These are phyloP conservation scores for Solanum virginianum DNA, from an alignment of 257 asterid species.

Conservation along the genomic window DNA sequence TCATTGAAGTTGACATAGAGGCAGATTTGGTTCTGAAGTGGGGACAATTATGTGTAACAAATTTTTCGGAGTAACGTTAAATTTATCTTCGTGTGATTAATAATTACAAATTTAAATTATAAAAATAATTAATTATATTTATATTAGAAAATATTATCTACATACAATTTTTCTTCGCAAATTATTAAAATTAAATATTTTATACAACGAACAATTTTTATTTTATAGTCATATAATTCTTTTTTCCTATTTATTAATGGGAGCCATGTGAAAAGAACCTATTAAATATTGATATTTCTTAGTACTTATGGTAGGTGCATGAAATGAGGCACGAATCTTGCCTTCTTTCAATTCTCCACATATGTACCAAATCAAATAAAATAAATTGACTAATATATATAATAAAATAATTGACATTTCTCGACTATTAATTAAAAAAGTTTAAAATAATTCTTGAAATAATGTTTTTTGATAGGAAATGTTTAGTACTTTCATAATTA, in stretches of 20 bases:
- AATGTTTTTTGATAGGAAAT: no score
- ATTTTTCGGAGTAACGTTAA: rapidly evolving
- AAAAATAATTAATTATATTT: neutral
- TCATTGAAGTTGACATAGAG: neutral
- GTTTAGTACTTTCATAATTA: neutral
- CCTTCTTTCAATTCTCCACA: slow-evolving; percentile 10
- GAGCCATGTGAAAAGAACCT: neutral
- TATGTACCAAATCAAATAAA: neutral
- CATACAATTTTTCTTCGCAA: neutral
- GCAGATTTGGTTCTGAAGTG: neutral
- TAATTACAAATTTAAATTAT: rapidly evolving
- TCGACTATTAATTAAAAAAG: neutral
- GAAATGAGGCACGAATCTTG: slow-evolving; percentile 18
- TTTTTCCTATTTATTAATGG: neutral
- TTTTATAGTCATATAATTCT: neutral
- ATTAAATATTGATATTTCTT: neutral
- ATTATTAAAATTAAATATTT: neutral
- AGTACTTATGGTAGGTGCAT: neutral
- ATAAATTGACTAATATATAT: neutral
- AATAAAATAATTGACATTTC: neutral
- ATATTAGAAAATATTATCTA: neutral
- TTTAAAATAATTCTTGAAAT: neutral
- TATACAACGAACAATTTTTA: rapidly evolving
- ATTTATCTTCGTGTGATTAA: rapidly evolving
- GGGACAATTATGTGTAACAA: neutral